Conservation (phyloP, 2,329 filamentous ascomycete species). For the Xylariaceae sp. region DNA sequence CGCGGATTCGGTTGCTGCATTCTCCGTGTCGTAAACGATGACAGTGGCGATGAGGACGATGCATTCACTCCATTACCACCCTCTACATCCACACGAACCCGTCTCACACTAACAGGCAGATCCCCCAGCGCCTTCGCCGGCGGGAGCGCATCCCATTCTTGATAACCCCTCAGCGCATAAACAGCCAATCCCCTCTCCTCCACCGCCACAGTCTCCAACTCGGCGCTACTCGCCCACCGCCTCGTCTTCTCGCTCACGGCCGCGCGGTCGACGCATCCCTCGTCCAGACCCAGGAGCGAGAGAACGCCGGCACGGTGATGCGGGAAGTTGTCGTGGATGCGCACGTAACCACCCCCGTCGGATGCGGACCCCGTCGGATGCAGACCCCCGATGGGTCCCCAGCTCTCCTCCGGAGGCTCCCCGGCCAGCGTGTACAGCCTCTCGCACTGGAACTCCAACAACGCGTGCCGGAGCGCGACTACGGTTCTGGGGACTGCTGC, state of each 20-base stretch:
- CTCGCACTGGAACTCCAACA: slow-evolving; percentile 49
- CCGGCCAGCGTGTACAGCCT: slow-evolving; percentile 41
- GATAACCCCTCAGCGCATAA: slow-evolving; percentile 43
- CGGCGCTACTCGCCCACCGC: slow-evolving; percentile 38
- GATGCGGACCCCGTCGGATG: slow-evolving; percentile 42
- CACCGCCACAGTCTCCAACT: slow-evolving; percentile 43
- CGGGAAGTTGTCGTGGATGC: slow-evolving; percentile 50
- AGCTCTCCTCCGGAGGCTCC: slow-evolving; percentile 28
- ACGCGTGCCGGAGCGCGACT: slow-evolving; percentile 41
- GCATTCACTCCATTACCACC: too few relatives aligned
- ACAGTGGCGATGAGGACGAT: too few relatives aligned
- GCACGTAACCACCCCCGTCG: slow-evolving; percentile 50
- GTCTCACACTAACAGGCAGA: slow-evolving; percentile 43
- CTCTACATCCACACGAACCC: too few relatives aligned
- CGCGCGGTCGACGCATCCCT: slow-evolving; percentile 27
- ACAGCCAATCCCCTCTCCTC: slow-evolving; percentile 37
- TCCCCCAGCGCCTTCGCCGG: slow-evolving; percentile 40
- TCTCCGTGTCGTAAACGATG: too few relatives aligned
- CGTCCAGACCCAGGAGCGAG: slow-evolving; percentile 36
- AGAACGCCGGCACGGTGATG: slow-evolving; percentile 43
- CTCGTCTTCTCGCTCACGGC: slow-evolving; percentile 35
- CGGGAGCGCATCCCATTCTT: slow-evolving; percentile 46
- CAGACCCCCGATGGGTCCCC: slow-evolving; percentile 45
- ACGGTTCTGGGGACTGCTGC: slow-evolving; percentile 32
- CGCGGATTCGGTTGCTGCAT: too few relatives aligned